These are phyloP conservation scores for Hericium alpestre DNA, from an alignment of 768 basidiomycete species.

Conservation along the genomic window DNA sequence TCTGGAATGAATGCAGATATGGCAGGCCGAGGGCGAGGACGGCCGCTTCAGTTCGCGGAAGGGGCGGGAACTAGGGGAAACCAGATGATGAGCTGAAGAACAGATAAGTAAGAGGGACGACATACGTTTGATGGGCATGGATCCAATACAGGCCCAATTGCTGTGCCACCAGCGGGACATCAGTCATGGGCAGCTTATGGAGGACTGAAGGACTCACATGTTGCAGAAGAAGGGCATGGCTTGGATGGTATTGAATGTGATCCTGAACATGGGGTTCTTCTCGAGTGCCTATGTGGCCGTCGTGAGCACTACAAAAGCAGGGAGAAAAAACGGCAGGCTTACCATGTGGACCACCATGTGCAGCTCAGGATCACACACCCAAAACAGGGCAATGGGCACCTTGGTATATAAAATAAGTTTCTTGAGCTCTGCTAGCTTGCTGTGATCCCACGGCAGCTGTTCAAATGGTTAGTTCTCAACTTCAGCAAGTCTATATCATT, in stretches of 20 bases:
- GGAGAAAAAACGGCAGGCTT: background rate
- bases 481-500: no score
- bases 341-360: background rate
- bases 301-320: background rate
- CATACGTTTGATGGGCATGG: background rate
- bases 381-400: background rate
- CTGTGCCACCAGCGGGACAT: background rate
- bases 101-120: background rate
- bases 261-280: background rate
- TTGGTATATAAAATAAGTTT: background rate
- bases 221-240: background rate
- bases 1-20: background rate
- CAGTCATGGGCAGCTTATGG: no score
- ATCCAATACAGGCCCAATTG: background rate
- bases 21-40: background rate
- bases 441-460: background rate
- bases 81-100: no score
- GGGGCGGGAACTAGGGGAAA: no score
- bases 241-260: background rate
- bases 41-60: no score
- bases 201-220: background rate
- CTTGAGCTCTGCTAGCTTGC: background rate
- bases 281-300: background rate
- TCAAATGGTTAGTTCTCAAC: no score
- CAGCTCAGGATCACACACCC: background rate